Base-by-base conservation (phyloP, 176 grass and related monocot genomes). In the Oryza meridionalis region DNA sequence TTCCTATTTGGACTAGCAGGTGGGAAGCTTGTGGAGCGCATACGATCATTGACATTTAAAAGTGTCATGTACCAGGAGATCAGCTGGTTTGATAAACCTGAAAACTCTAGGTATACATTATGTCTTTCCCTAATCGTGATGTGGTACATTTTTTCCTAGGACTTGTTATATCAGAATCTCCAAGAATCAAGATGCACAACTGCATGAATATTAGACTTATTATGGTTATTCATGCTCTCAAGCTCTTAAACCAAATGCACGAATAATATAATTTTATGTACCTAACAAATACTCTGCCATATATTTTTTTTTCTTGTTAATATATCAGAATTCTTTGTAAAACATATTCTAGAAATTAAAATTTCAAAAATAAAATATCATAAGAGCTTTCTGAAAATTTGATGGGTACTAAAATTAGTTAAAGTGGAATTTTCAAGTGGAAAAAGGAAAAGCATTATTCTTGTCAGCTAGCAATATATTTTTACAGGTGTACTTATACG, bases 1-100 rank as follows among this genome's bases (percentile, higher is more conserved):
- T 92, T 85, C 88, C 77, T 97, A 7, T 94, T 97, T 84, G 88
- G 88, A 25, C n/a, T 97, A 72, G 92, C 95, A 63, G 92, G 92
- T 2, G 95, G 86, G 19, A 94, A 93, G 79, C 88, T 97, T 67
- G 86, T 94, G 42, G 90, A 92, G 87, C 88, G 92, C 12, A 87
- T 97, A 65, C 78, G 92, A 15, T 94, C 88, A 19, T 24, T 75
- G 49, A 85, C 90, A 72, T 97, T 97, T 55, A 72, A 37, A 70
- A 88, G 81, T 65, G 59, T 92, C 45, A 88, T 97, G 69, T 77
- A 87, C 74, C 92, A 92, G 80, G 95, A 97, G 15, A 97, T 94
- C 22, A 87, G 84, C 45, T 94, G 92, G 95, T 97, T 94, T 76
- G 95, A 97, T 73, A 90, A 90, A 45, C 95, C 90, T 81, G 44